These are phyloP conservation scores for Ilex asprella DNA, from an alignment of 257 asterid species.

Conservation along the genomic window DNA sequence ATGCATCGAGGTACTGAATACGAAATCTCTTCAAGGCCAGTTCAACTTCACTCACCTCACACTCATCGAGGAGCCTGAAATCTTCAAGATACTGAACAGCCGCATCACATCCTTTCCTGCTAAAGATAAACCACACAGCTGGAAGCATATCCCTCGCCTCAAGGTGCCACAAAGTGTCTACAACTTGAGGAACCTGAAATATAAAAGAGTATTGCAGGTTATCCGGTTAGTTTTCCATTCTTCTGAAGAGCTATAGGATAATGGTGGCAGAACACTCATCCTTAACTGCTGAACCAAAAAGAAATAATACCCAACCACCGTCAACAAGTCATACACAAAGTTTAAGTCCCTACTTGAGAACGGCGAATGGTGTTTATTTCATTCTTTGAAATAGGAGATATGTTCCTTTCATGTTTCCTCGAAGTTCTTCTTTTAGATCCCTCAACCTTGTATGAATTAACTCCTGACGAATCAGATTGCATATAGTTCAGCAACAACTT, in stretches of 20 bases:
- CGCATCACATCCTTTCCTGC: slow-evolving; percentile 99
- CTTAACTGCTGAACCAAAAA: not conserved
- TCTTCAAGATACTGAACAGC: slow-evolving; percentile 88
- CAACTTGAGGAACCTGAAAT: slow-evolving; percentile 81
- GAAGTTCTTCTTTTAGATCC: slow-evolving; percentile 63
- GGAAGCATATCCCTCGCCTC: slow-evolving; percentile 90
- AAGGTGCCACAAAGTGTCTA: slow-evolving; percentile 87
- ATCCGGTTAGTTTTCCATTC: not conserved
- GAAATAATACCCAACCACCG: not conserved
- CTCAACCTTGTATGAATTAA: slow-evolving; percentile 46
- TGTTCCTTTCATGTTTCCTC: slow-evolving; percentile 49
- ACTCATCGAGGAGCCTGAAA: slow-evolving; percentile 70
- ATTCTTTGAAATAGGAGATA: slow-evolving; percentile 55
- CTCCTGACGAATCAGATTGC: slow-evolving; percentile 54
- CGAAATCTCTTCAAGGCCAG: slow-evolving; percentile 83
- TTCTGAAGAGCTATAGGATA: not conserved
- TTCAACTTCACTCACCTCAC: slow-evolving; percentile 83
- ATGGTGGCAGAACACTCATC: not conserved
- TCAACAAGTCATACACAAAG: slow-evolving; percentile 5
- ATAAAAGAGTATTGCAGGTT: slow-evolving; percentile 9
- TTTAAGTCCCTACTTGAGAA: slow-evolving; percentile 53
- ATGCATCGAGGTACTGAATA: slow-evolving; percentile 82
- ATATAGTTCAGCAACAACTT: slow-evolving; percentile 54
- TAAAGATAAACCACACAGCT: slow-evolving; percentile 96
- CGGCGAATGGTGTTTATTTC: slow-evolving; percentile 61